These are phyloP conservation scores for Russula sp. DNA, from an alignment of 768 basidiomycete species.

Conservation along the genomic window DNA sequence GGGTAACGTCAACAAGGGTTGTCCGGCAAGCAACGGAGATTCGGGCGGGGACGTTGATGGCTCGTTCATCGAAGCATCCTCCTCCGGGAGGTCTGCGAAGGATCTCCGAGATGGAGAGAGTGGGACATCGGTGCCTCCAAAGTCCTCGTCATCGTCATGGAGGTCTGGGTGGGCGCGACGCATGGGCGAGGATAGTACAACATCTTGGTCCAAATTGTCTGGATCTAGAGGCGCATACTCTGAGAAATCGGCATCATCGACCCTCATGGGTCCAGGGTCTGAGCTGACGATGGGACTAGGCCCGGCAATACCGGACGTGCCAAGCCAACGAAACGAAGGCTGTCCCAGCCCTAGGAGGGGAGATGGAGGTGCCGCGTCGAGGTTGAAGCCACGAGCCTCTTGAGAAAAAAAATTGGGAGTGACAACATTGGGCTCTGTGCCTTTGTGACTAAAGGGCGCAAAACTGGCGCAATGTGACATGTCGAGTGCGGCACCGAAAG, in stretches of 20 bases:
- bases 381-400: too few relatives aligned
- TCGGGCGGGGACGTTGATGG: not conserved
- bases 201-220: not conserved
- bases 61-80: slow-evolving; percentile 3
- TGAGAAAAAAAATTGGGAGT: not conserved
- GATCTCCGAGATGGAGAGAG: slow-evolving; percentile 19
- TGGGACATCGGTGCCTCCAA: not conserved
- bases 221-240: not conserved
- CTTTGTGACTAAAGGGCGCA: not conserved
- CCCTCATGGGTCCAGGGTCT: not conserved
- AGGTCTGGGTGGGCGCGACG: not conserved
- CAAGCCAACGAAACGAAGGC: not conserved
- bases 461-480: not conserved
- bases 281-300: not conserved
- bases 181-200: slow-evolving; percentile 2
- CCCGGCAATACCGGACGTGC: not conserved
- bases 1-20: slow-evolving; percentile 32
- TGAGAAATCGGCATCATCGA: not conserved
- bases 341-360: not conserved
- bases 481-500: not conserved
- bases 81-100: slow-evolving; percentile 13
- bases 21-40: slow-evolving; percentile 6
- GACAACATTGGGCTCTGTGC: not conserved
- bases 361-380: not conserved
- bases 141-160: slow-evolving; percentile 1